Evolutionary conservation across 345 rosid genomes (phyloP), one percentile per base, ranked within the genome.

Genomic region (Eucalyptus erythrocorys): DNA sequence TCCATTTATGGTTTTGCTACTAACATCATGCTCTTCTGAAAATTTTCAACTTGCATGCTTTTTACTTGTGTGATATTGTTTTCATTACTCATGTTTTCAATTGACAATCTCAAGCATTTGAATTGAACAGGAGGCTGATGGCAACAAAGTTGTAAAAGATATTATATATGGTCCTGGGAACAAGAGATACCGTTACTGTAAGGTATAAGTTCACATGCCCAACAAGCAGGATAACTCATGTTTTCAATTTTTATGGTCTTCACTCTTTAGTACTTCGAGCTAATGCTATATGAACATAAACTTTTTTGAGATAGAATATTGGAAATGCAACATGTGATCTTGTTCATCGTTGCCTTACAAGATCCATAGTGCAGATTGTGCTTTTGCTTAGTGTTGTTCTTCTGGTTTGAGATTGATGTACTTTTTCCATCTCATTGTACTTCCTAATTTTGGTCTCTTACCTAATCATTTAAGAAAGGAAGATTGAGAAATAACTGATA

Each of bases 101-200:
- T 47, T 49, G 82, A 79, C 57, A 50, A 14, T 71, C 81, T 76
- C 66, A 59, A 42, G 53, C 32, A 19, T 53, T 40, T 85, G 49
- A n/a, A 85, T 59, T 85, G 51, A 57, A 55, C 89, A 96, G 98
- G 98, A 95, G 87, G 90, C 94, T 66, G 94, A 94, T 94, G 98
- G 94, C 87, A 57, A 90, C 50, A 95, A 95, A 93, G 95, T 97
- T 81, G 95, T 96, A 66, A 94, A 95, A 5, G 95, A 95, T 48
- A 87, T 94, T 89, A 95, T 97, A 86, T 95, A 86, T 86, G 95
- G 97, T 91, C 95, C 96, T 16, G 96, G 98, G 88, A 91, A 88
- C 49, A 96, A 93, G 91, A 96, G 91, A 91, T 97, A 93, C 88
- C 95, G 97, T 37, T 97, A 53, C 53, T 97, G 99, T 91, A 97